Percentiles rank a stretch among this genome's conserved stretches.
Evolutionary conservation across 2,329 filamentous ascomycete genomes (phyloP).

Genomic region (Sporothrix euskadiensis): DNA sequence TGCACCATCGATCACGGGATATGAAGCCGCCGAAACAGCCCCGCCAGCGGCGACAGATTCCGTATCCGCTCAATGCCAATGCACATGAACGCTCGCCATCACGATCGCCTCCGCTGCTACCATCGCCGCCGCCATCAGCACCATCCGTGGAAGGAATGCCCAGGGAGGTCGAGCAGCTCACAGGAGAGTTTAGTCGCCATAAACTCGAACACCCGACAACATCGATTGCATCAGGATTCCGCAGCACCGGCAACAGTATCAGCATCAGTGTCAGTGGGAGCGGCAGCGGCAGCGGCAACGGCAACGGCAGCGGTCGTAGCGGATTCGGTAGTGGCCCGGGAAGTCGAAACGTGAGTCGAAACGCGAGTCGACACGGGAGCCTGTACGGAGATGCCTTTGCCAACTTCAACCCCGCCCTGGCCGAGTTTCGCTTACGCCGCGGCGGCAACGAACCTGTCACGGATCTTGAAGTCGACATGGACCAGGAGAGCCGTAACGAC

Average conservation of each 20-base stretch:
- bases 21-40: conserved; percentile 2
- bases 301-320: not conserved
- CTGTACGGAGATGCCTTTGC: conserved; percentile 1
- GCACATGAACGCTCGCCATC: not conserved
- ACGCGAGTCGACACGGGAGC: not conserved
- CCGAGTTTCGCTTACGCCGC: conserved; percentile 17
- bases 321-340: not conserved
- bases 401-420: conserved; percentile 5
- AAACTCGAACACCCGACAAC: conserved; percentile 21
- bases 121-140: conserved; percentile 21
- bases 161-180: conserved; percentile 26
- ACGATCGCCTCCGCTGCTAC: not conserved
- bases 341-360: not conserved
- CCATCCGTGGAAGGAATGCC: conserved; percentile 22
- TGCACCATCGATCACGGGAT: not conserved
- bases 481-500: conserved; percentile 13
- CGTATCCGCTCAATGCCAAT: not conserved
- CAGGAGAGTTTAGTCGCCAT: conserved; percentile 23
- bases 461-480: conserved; percentile 23
- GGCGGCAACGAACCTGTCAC: conserved; percentile 17
- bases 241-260: not conserved
- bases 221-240: not conserved
- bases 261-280: not conserved
- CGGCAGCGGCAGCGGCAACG: not conserved
- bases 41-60: not conserved